A percentile compares a stretch with the other conserved stretches of the same genome.
Conservation (phyloP, 2,329 filamentous ascomycete species). For the Aspergillus proliferans region DNA sequence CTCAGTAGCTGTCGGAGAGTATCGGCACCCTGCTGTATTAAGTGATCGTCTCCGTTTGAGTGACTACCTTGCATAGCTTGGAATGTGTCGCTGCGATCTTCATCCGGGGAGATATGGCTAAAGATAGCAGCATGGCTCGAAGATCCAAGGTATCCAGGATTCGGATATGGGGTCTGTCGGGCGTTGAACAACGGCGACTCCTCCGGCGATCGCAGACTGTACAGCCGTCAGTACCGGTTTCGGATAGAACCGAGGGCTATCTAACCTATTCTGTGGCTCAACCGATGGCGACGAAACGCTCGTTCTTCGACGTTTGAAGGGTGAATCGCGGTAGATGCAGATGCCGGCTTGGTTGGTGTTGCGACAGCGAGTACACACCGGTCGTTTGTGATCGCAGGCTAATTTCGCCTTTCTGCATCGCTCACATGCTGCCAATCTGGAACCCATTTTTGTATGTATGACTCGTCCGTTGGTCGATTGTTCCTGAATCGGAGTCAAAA, state of each 20-base stretch:
- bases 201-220: conserved; percentile 12
- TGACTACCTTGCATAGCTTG: conserved; percentile 1
- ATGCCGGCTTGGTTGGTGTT: conserved; percentile 15
- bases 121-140: conserved; percentile 26
- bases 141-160: conserved; percentile 22
- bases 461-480: background rate
- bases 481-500: background rate
- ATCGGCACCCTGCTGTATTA: conserved; percentile 21
- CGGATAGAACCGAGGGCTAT: background rate
- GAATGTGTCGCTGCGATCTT: conserved; percentile 3
- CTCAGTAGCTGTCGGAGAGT: conserved; percentile 16
- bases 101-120: conserved; percentile 20
- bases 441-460: background rate
- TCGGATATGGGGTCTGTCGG: conserved; percentile 20
- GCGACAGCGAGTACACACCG: conserved; percentile 1
- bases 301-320: conserved; percentile 18
- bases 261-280: background rate
- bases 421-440: conserved; percentile 1
- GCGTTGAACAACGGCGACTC: conserved; percentile 15
- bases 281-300: conserved; percentile 2
- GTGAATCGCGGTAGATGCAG: conserved; percentile 22
- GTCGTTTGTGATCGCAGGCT: conserved; percentile 2
- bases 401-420: conserved; percentile 3
- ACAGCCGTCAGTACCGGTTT: background rate
- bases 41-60: conserved; percentile 17